A percentile compares a stretch with the other conserved stretches of the same genome.
These are phyloP conservation scores for Alternaria brassicae DNA, from an alignment of 2,329 filamentous ascomycete species.

Conservation along the genomic window DNA sequence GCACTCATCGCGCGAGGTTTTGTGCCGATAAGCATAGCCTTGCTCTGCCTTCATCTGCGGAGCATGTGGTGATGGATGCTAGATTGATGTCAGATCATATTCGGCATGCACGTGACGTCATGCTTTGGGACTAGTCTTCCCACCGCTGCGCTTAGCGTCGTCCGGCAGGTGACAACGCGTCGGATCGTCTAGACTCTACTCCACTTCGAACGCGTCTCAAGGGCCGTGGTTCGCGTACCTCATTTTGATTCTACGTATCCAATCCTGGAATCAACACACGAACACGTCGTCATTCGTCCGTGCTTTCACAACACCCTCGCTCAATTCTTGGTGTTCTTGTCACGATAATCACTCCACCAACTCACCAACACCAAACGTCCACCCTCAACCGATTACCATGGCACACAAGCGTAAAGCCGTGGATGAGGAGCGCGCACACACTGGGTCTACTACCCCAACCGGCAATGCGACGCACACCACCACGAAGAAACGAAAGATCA, in stretches of 20 bases:
- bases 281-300: neutral
- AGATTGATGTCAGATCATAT: neutral
- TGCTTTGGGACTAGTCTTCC: neutral
- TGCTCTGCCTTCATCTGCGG: neutral
- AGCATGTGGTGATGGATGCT: neutral
- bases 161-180: constrained; percentile 11
- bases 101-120: neutral
- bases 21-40: neutral
- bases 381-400: neutral
- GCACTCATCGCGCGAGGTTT: neutral
- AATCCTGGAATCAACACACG: neutral
- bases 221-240: neutral
- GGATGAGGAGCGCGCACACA: neutral
- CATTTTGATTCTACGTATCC: neutral
- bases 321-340: neutral
- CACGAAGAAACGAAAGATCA: constrained; percentile 18
- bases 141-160: neutral
- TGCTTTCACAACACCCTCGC: neutral
- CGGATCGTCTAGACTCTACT: neutral
- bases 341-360: neutral
- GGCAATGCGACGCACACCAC: neutral
- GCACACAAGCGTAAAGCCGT: constrained; percentile 10
- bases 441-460: neutral
- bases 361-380: neutral
- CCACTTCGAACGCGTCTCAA: constrained; percentile 11